Evolutionary conservation across 495 filamentous ascomycete genomes (phyloP), one percentile per base, ranked within the genome.

Genomic region (Penicilliopsis zonata): DNA sequence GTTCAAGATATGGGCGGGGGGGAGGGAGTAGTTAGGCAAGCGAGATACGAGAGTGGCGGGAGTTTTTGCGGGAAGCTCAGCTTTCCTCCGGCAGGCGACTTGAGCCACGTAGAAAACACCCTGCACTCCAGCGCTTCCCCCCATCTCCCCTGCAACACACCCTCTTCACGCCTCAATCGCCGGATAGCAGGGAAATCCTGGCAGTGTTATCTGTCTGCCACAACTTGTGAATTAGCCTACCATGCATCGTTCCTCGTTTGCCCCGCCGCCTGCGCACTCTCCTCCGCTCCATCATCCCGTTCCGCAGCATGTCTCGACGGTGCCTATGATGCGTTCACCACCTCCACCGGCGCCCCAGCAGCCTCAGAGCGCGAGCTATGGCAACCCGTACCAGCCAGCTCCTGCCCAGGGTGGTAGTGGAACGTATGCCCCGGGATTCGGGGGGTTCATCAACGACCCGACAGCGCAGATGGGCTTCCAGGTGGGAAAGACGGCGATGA

Each of bases 231-330:
- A 17, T 28, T 31, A 27, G 34, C 32, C 33, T 42, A 56, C 25
- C 33, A 94, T 94, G 86, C 88, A 96, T 58, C 80, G 86, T 51
- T 63, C 71, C 40, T 67, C 71, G 29, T 93, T 86, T 61, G 77
- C 74, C 44, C 73, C 75, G 33, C 70, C 76, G 15, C 79, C 76
- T 25, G 80, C 82, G 35, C 81, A 84, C 44, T 94, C 90, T 41
- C 90, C 90, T 48, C 92, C 90, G 25, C 79, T 99, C 39, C 90
- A 99, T 61, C 90, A 99, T 56, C 90, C 90, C 17, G 87, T 96
- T 28, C 92, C 92, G 28, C 92, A 96, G 50, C 92, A 96, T 70
- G 87, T 96, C 35, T 94, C 92, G 43, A 93, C 87, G 30, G 92
- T 99, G 30, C 90, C 90, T n/a, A 87, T 95, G 63, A 80, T 99